A percentile compares a stretch with the other conserved stretches of the same genome.
Conservation (phyloP, 306 rosid species). For the Amphicarpaea edgeworthii region DNA sequence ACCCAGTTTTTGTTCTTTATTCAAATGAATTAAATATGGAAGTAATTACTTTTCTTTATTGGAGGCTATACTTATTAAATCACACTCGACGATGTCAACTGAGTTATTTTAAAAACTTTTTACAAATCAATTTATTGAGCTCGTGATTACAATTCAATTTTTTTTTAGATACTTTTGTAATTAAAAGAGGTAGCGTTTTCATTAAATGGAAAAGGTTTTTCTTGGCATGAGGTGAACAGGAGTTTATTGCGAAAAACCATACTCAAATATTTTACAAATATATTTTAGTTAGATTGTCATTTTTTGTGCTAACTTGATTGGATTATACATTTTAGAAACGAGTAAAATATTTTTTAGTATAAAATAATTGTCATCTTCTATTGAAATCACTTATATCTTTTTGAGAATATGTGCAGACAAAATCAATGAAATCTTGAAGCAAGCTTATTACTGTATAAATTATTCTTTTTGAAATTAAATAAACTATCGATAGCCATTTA, state of each 20-base stretch:
- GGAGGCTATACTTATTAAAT: no score
- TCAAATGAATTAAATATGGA: no score
- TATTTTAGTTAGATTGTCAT: neutral
- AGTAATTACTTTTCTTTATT: no score
- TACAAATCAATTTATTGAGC: no score
- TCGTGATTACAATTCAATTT: no score
- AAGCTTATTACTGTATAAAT: neutral
- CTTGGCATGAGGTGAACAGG: neutral
- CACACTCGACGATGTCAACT: no score
- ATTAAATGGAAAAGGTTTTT: neutral
- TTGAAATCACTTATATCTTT: neutral
- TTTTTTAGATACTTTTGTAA: neutral
- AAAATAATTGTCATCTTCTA: neutral
- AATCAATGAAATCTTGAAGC: neutral
- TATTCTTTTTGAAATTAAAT: neutral
- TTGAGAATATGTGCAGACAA: neutral
- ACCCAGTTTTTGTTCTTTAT: no score
- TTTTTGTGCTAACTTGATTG: neutral
- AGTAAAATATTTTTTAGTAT: neutral
- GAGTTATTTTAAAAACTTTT: no score
- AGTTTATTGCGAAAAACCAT: neutral
- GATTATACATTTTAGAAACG: neutral
- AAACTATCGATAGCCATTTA: neutral
- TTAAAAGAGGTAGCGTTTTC: neutral
- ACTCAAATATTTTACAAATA: neutral